Evolutionary conservation across 192 early-diverging fungal genomes (phyloP).

Genomic region (Phycomyces nitens): DNA sequence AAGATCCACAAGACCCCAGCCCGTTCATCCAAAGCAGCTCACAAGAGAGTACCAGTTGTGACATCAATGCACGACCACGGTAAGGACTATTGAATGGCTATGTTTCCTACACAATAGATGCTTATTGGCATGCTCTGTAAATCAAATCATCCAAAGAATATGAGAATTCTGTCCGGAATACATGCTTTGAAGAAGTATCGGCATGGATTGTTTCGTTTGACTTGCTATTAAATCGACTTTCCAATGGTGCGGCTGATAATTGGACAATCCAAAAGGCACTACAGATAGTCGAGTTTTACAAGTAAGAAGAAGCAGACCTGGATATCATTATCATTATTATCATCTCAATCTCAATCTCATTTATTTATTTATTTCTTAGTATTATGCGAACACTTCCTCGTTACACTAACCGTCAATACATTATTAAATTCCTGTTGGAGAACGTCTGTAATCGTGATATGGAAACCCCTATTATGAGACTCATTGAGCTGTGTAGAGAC

Average conservation of each 20-base stretch:
- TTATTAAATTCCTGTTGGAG: neutral
- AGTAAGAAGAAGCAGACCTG: neutral
- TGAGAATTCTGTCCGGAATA: neutral
- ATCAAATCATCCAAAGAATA: neutral
- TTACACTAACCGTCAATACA: neutral
- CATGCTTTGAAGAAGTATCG: neutral
- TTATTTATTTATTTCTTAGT: neutral
- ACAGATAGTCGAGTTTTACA: neutral
- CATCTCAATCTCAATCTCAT: too few species aligned
- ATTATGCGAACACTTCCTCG: neutral
- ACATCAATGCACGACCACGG: neutral
- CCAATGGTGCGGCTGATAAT: neutral
- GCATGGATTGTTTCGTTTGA: neutral
- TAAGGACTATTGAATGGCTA: neutral
- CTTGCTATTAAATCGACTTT: neutral
- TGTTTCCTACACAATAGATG: too few species aligned
- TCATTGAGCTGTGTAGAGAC: neutral
- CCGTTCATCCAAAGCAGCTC: too few species aligned
- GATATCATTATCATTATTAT: neutral
- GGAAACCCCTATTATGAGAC: neutral
- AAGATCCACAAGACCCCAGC: neutral
- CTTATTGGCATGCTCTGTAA: too few species aligned
- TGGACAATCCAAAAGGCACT: neutral
- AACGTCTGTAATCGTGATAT: neutral
- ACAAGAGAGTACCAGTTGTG: too few species aligned